Evolutionary conservation across 257 asterid species (phyloP), one percentile per base, ranked within the genome.

Genomic region (Pogostemon cablin): DNA sequence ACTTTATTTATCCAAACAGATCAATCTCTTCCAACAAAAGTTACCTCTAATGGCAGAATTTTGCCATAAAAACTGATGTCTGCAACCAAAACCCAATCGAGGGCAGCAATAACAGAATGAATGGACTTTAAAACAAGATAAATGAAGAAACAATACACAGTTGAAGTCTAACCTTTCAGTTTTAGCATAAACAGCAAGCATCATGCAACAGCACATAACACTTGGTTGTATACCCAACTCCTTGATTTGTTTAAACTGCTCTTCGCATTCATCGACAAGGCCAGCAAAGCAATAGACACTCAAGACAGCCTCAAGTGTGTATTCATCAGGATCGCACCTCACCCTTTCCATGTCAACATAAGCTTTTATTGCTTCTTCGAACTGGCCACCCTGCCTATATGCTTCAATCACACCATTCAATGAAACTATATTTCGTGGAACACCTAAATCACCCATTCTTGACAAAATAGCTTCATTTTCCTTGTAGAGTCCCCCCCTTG

Each of bases 121-220:
- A 69, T 56, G 73, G 77, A 74, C 60, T 57, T 56, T 61, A 7
- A 15, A 53, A 65, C 53, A 39, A 48, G 65, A 77, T 62, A 50
- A 75, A 62, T 37, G 40, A 65, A 68, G 32, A 39, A 58, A 72
- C 38, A 53, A 76, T 15, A 67, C 35, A 39, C 41, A 57, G 57
- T 65, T 12, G 62, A 69, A 68, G 66, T 17, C 87, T 81, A 49
- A 93, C 96, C 99, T 91, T 72, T 84, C 90, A 73, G 81, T 74
- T 81, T 80, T 93, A 42, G 92, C 95, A 77, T 87, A 85, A 44
- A 85, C 87, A 58, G 96, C 90, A 81, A 93, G 82, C 96, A 89
- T 87, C 96, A 91, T 93, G 75, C 97, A 93, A 72, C 87, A 91
- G 88, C 98, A 93, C 84, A 91, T 87, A 80, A 93, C 88, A 77